Evolutionary conservation across 176 grass and related monocot species (phyloP).

Genomic region (Themeda triandra): DNA sequence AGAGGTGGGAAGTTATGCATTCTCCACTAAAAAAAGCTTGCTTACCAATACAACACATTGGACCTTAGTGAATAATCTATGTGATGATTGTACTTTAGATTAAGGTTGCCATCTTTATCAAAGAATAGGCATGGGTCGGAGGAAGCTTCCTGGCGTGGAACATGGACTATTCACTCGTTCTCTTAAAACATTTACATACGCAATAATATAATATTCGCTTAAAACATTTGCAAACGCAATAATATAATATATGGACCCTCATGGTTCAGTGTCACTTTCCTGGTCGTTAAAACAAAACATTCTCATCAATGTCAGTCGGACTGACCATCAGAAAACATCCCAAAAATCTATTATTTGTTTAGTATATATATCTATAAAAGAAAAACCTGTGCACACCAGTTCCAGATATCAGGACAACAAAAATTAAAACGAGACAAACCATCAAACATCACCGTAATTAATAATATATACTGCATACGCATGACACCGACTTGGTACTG

Average conservation of each 20-base stretch:
- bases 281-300: slow-evolving; percentile 31
- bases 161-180: slow-evolving; percentile 21
- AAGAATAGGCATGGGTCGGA: neutral
- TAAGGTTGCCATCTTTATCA: neutral
- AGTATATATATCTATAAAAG: neutral
- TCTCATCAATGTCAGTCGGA: slow-evolving; percentile 17
- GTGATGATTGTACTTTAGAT: neutral
- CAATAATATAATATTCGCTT: slow-evolving; percentile 26
- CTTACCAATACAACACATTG: neutral
- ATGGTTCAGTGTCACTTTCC: slow-evolving; percentile 42
- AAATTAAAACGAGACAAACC: neutral
- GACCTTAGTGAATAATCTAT: slow-evolving; percentile 6
- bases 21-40: neutral
- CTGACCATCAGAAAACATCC: slow-evolving; percentile 19
- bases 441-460: neutral
- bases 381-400: neutral
- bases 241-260: slow-evolving; percentile 28
- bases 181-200: slow-evolving; percentile 14
- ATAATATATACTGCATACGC: neutral
- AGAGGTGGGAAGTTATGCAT: neutral
- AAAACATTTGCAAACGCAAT: neutral
- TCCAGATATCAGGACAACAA: neutral
- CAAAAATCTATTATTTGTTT: neutral
- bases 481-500: neutral
- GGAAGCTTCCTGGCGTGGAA: slow-evolving; percentile 30